A percentile compares a stretch with the other conserved stretches of the same genome.
phyloP scores from a whole-genome alignment of 192 early-diverging fungal species.

The Coemansia guatemalensis region DNA sequence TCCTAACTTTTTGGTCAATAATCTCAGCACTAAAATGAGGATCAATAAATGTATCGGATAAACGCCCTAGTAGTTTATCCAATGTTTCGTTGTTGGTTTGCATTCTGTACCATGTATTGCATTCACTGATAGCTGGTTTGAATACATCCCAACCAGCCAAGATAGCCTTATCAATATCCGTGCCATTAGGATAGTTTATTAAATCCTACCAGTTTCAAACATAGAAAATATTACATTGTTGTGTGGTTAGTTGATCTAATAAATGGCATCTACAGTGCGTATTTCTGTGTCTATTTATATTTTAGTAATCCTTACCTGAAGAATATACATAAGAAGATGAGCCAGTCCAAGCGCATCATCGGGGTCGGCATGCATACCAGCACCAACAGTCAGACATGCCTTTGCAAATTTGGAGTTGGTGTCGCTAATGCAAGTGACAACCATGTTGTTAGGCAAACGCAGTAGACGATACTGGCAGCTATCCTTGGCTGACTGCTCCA shows the following conservation, averaged over 20 bases:
- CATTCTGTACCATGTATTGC: slow-evolving; percentile 13
- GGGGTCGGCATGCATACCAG: slow-evolving; percentile 61
- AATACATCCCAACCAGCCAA: slow-evolving; percentile 11
- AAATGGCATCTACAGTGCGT: too few relatives aligned
- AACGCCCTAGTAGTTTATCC: slow-evolving; percentile 59
- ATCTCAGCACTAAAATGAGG: slow-evolving; percentile 77
- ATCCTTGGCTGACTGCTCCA: slow-evolving; percentile 58
- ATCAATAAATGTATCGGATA: slow-evolving; percentile 81
- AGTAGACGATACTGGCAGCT: slow-evolving; percentile 59
- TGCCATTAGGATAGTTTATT: slow-evolving; percentile 65
- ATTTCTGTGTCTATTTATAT: too few relatives aligned
- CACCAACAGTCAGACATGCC: slow-evolving; percentile 58
- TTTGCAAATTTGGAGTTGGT: slow-evolving; percentile 53
- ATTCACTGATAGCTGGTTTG: slow-evolving; percentile 21
- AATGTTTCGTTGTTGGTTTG: slow-evolving; percentile 33
- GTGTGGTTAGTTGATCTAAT: too few relatives aligned
- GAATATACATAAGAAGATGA: slow-evolving; percentile 67
- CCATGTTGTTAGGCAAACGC: slow-evolving; percentile 56
- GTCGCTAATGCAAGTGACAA: slow-evolving; percentile 58
- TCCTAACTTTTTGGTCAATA: slow-evolving; percentile 82
- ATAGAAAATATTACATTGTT: too few relatives aligned
- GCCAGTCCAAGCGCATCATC: slow-evolving; percentile 61
- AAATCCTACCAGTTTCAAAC: slow-evolving; percentile 43
- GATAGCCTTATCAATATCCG: slow-evolving; percentile 54
- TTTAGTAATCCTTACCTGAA: too few relatives aligned